These are phyloP conservation scores for Paramecium tetraurelia DNA, from an alignment of 73 alveolate species.

Conservation along the genomic window DNA sequence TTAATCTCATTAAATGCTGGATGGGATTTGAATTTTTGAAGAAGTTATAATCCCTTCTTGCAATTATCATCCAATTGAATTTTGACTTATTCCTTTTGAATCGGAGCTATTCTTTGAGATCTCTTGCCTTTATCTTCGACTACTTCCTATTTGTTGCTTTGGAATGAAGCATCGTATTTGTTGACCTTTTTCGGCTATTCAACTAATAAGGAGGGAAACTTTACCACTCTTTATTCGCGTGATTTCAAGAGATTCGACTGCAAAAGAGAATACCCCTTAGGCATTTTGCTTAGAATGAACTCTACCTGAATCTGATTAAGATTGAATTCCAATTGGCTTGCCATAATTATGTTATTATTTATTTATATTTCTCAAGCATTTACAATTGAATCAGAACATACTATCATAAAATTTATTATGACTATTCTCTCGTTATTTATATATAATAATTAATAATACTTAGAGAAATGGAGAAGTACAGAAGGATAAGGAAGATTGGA, in stretches of 20 bases:
- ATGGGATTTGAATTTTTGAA: neutral
- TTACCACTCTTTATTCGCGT: slow-evolving; percentile 39
- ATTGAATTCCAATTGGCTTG: neutral
- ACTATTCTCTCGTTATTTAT: neutral
- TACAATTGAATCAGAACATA: neutral
- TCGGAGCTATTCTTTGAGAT: neutral
- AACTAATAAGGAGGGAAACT: neutral
- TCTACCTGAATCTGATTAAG: neutral
- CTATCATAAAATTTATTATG: neutral
- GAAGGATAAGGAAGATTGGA: slow-evolving; percentile 65
- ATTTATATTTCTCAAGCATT: neutral
- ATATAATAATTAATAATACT: neutral
- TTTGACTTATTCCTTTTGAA: neutral
- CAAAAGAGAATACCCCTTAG: slow-evolving; percentile 5
- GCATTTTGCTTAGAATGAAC: neutral
- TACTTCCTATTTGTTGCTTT: neutral
- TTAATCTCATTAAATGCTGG: slow-evolving; percentile 26
- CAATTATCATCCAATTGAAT: neutral
- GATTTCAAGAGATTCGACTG: neutral
- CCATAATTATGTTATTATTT: neutral
- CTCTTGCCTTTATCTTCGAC: slow-evolving; percentile 24
- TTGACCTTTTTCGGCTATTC: neutral
- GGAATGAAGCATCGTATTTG: neutral
- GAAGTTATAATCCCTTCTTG: neutral
- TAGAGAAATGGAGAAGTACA: slow-evolving; percentile 61